Base-by-base conservation (phyloP, 2,329 filamentous ascomycete species). In the Tetracladium maxilliforme region DNA sequence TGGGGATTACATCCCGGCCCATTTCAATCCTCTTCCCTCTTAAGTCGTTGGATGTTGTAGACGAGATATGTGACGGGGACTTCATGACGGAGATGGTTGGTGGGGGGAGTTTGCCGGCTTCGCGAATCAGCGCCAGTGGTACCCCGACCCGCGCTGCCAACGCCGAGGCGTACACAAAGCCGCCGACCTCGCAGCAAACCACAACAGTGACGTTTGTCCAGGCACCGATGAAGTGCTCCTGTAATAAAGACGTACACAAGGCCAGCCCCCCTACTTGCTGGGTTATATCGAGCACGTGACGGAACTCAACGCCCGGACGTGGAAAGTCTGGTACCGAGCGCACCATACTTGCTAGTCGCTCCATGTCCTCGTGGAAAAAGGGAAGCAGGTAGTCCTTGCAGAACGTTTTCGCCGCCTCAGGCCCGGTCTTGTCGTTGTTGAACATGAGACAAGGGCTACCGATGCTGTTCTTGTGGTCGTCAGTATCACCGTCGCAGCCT, bases 81-180 rank as follows among this genome's bases (percentile, higher is more conserved):
- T 61, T 73, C 20, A 6, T 7, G 14, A 58, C 52, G 6, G 59
- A 66, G 17, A 69, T 7, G 0, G 48, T 63, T 0, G 68, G 69
- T 6, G 62, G 61, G 0, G 70, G 69, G 0, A 75, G 58, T 43
- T 73, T 76, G 14, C 61, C 61, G 7, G 54, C 56, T 38, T 64
- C 48, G 19, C 70, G 64, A 29, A 74, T 56, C 21, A 67, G 39
- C 6, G 46, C 51, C 30, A 73, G 37, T 3, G 54, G 61, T 7
- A 58, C 17, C 19, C 47, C 28, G 22, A 63, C 36, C 3, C 24
- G 39, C 10, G 19, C 19, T 4, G 63, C 58, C 32, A 75, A 44
- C 3, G 60, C 41, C 7, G 68, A 50, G 2, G 65, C 69, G 45
- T 45, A 72, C 29, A 70, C 28, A 30, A 62, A 62, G 13, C 69